These are phyloP conservation scores for Parastagonospora nodorum DNA, from an alignment of 2,329 filamentous ascomycete genomes.

Conservation along the genomic window DNA sequence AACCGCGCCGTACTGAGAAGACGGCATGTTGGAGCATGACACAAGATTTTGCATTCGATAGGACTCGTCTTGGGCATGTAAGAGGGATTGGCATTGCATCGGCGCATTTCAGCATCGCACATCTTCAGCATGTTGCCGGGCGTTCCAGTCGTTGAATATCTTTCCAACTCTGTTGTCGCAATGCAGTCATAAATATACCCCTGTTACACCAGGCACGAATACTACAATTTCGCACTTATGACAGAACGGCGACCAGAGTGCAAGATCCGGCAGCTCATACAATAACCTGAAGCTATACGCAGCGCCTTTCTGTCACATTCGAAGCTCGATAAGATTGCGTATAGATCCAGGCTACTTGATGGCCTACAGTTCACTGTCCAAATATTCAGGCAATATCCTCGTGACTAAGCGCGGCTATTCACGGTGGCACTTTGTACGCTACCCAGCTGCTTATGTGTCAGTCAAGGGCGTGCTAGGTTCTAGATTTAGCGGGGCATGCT, in stretches of 20 bases:
- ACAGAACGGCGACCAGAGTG: no score
- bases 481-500: conserved; percentile 15
- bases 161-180: conserved; percentile 15
- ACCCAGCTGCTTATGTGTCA: conserved; percentile 23
- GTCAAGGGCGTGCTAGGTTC: conserved; percentile 29
- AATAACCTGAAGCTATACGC: background rate
- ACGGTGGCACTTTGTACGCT: conserved; percentile 16
- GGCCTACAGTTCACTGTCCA: conserved; percentile 2
- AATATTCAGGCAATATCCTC: background rate
- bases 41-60: background rate
- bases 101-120: conserved; percentile 15
- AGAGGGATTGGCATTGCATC: conserved; percentile 20
- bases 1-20: conserved; percentile 62
- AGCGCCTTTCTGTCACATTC: no score
- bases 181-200: conserved; percentile 14
- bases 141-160: conserved; percentile 10
- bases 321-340: no score
- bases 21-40: background rate
- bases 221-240: no score
- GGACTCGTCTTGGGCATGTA: background rate
- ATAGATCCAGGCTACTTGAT: no score
- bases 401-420: conserved; percentile 33
- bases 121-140: conserved; percentile 18
- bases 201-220: conserved; percentile 10
- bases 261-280: no score